Base-by-base conservation (phyloP, 768 basidiomycete genomes). In the Auricularia auricula-judae region DNA sequence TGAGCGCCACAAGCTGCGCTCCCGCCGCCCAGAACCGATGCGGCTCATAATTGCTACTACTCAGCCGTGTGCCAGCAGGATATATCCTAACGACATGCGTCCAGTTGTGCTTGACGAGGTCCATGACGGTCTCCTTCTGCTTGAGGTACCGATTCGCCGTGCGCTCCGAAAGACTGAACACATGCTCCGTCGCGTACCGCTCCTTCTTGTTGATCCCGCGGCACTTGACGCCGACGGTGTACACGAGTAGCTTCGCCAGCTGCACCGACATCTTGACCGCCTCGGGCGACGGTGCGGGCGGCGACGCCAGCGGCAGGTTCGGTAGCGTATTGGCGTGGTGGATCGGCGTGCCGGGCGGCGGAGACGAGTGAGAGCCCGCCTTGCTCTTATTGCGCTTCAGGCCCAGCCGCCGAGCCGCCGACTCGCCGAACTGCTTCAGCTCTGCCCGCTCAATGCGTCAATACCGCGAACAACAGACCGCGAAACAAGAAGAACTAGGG, bases 211-310 rank as follows among this genome's bases (percentile, higher is more conserved):
- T 90, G 74, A 98, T 82, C 0, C 95, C 94, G 56, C 86, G 88
- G 69, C 91, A 97, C 74, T 96, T 96, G 66, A 98, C 92, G 4
- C 96, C 96, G 63, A 96, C 86, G 4, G 96, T 98, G 74, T 98
- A 98, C 34, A 98, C 88, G 21, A 98, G 81, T 11, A 98, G 80
- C 1, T 82, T 77, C 1, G 85, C 84, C 1, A 98, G 81, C 2
- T 81, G 80, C 33, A 82, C 72, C 0, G 94, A 94, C 86, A 93
- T 93, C 70, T 84, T 86, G 29, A 76, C 75, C 69, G 69, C 63
- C 68, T 71, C 42, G 59, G 47, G 62, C 62, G 5, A 39, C 33
- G 64, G 62, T 35, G 34, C 35, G 36, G 53, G 53, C 29, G 62
- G 56, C 36, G 63, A 43, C 18, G 4, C 36, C 10, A 18, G 69